A percentile compares a stretch with the other conserved stretches of the same genome.
Evolutionary conservation across 345 rosid species (phyloP).

Genomic region (Gossypioides kirkii): DNA sequence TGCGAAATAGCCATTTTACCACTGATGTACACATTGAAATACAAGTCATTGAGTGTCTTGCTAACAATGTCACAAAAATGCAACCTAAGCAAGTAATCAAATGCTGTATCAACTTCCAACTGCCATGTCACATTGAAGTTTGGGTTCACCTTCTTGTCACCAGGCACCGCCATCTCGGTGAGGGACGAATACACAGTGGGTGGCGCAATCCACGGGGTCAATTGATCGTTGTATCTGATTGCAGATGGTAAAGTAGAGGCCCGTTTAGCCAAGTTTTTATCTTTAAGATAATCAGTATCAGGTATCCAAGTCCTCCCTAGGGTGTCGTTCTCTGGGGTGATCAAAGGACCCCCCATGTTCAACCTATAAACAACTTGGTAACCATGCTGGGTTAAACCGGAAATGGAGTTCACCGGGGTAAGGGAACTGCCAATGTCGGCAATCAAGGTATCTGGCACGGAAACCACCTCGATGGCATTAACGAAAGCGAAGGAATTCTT

Average conservation of each 20-base stretch:
- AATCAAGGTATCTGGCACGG: conserved; percentile 61
- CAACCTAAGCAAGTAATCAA: conserved; percentile 53
- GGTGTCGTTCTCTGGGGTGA: conserved; percentile 57
- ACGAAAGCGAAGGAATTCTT: conserved; percentile 58
- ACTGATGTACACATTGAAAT: conserved; percentile 67
- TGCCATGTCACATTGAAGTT: conserved; percentile 72
- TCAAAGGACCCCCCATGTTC: conserved; percentile 67
- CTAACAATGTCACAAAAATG: conserved; percentile 84
- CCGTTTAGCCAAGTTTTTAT: conserved; percentile 30
- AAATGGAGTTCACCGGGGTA: conserved; percentile 38
- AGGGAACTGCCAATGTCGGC: conserved; percentile 45
- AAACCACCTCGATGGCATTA: conserved; percentile 70
- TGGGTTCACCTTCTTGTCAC: conserved; percentile 31
- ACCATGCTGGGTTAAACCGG: conserved; percentile 40
- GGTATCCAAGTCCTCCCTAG: conserved; percentile 52
- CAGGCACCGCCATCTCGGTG: conserved; percentile 62
- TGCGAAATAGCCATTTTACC: conserved; percentile 60
- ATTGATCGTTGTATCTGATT: conserved; percentile 42
- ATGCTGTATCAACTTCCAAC: conserved; percentile 46
- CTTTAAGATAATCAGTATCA: conserved; percentile 46
- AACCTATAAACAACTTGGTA: conserved; percentile 61
- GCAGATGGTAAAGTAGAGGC: conserved; percentile 33
- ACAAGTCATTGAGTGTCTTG: conserved; percentile 58
- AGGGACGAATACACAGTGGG: conserved; percentile 59
- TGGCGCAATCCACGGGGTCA: conserved; percentile 65